These are phyloP conservation scores for Colletotrichum magnum DNA, from an alignment of 2,329 filamentous ascomycete genomes.

Conservation along the genomic window DNA sequence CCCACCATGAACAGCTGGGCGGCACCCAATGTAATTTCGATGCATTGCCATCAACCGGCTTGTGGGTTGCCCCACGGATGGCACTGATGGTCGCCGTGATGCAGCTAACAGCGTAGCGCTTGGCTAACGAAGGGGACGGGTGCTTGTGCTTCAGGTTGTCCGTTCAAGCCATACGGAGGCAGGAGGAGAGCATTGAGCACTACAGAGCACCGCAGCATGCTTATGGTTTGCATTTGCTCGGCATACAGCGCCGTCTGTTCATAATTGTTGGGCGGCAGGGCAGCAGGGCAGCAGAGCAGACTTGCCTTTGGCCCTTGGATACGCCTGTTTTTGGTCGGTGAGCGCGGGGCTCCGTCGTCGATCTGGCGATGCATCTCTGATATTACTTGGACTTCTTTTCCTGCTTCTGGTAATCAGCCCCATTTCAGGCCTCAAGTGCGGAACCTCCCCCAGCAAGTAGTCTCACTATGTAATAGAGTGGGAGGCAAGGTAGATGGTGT, in stretches of 20 bases:
- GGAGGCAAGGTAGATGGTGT: too few species aligned
- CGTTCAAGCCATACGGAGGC: background rate
- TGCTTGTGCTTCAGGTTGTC: constrained; percentile 35
- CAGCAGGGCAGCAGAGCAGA: background rate
- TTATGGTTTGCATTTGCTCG: background rate
- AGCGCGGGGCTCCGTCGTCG: constrained; percentile 1
- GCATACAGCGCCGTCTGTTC: background rate
- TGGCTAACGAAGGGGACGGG: constrained; percentile 14
- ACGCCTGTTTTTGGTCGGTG: background rate
- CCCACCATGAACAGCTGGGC: constrained; percentile 1
- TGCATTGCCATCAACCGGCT: constrained; percentile 24
- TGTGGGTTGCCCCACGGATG: constrained; percentile 35
- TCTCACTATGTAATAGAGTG: background rate
- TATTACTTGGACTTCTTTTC: background rate
- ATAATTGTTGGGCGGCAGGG: too few species aligned
- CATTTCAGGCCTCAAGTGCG: background rate
- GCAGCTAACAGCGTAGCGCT: constrained; percentile 30
- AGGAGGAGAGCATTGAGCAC: constrained; percentile 3
- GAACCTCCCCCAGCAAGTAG: background rate
- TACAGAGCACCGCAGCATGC: background rate
- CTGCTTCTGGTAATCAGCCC: constrained; percentile 7
- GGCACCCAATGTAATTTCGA: constrained; percentile 22
- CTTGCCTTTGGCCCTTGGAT: background rate
- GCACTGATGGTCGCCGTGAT: constrained; percentile 32
- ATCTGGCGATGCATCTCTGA: constrained; percentile 21